A percentile compares a stretch with the other conserved stretches of the same genome.
Conservation (phyloP, 805 yeast species). For the Teunomyces panamensis region DNA sequence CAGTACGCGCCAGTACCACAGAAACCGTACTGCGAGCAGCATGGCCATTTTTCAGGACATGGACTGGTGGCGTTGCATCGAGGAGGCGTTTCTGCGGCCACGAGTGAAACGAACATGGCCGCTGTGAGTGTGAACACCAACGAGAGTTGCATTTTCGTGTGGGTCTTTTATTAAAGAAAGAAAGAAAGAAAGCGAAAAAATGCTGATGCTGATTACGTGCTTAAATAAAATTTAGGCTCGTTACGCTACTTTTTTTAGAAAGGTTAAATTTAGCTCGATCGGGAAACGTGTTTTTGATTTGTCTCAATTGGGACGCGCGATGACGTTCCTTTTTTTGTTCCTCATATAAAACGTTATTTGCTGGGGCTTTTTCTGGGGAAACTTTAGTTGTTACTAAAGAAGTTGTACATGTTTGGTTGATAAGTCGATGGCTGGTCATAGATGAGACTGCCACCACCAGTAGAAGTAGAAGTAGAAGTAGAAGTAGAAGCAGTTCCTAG, state of each 20-base stretch:
- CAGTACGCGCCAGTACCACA: conserved; percentile 81
- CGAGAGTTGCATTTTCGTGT: not conserved
- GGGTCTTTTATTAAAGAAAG: not conserved
- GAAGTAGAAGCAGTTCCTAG: too few relatives aligned
- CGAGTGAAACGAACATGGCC: not conserved
- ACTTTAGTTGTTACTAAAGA: conserved; percentile 25
- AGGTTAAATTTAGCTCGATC: not conserved
- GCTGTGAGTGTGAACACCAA: not conserved
- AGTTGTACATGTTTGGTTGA: conserved; percentile 46
- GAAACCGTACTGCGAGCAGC: conserved; percentile 78
- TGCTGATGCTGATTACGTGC: not conserved
- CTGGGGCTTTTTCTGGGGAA: not conserved
- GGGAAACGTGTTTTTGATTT: not conserved
- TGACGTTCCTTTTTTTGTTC: not conserved
- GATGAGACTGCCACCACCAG: conserved; percentile 10
- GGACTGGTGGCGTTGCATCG: conserved; percentile 50
- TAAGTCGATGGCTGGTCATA: conserved; percentile 43
- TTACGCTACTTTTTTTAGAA: not conserved
- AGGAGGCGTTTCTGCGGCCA: conserved; percentile 5
- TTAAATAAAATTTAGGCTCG: not conserved
- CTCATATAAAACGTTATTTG: not conserved
- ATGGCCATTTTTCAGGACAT: conserved; percentile 81
- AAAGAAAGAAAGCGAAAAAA: not conserved
- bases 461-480: too few relatives aligned
- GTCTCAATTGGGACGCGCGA: not conserved